Evolutionary conservation across 768 basidiomycete species (phyloP), one percentile per base, ranked within the genome.

Genomic region (Xerocomus potaroensis): DNA sequence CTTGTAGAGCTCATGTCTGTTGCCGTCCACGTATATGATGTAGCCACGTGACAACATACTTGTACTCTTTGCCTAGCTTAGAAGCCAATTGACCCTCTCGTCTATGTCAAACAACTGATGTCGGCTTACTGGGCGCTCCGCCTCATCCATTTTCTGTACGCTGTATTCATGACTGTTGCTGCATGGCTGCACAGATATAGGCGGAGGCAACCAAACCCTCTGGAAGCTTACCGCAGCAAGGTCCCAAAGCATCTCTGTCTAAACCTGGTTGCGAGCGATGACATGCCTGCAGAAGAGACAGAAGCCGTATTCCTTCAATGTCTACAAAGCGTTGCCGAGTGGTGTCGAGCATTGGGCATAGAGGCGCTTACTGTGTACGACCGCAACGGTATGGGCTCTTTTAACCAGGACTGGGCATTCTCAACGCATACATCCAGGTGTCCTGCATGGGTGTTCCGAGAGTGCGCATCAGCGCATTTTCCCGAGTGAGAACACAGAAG

Each of bases 281-380:
- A 63, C 8, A 56, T 61, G n/a, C 57, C 69, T 32, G 46, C 45
- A 3, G 67, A 72, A 18, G 61, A 63, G 23, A 62, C 70, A 3
- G 72, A 74, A 46, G 62, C 63, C 16, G 67, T 64, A 30, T 63
- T 87, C 41, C 62, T 81, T 15, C 71, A 80, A 53, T 81, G 76
- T 53, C 70, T 84, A 9, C 63, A 76, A 41, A 70, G 70, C 37
- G 73, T 74, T 11, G 75, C 76, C 8, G 62, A 62, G 9, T 91
- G 84, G 83, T 89, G 84, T 67, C 74, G 72, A 44, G 62, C 54
- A n/a, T 66, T 70, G 26, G 85, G 86, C 12, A 79, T 91, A 40
- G 65, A 69, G 50, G 73, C 75, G 41, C 69, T 91, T 38, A 87
- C 82, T 9, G 72, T 87, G 4, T 91, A 88, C 52, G 89, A 91